A percentile compares a stretch with the other conserved stretches of the same genome.
Evolutionary conservation across 345 rosid species (phyloP).

Genomic region (Melaleuca alternifolia): DNA sequence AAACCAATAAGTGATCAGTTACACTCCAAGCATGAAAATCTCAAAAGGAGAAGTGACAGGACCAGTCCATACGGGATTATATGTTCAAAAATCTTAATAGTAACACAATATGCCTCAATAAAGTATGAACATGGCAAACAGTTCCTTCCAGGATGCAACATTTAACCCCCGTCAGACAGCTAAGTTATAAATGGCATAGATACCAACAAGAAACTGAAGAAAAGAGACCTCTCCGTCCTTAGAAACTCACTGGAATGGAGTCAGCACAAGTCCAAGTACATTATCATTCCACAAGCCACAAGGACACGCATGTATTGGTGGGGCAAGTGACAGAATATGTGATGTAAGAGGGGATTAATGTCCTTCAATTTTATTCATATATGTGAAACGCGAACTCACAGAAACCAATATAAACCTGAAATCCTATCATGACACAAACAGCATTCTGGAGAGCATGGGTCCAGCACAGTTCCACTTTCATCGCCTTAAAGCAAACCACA

Average conservation of each 20-base stretch:
- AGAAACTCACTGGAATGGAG: not conserved
- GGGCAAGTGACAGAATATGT: not conserved
- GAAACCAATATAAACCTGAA: not conserved
- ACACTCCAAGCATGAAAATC: not conserved
- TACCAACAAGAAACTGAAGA: not conserved
- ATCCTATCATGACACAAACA: not conserved
- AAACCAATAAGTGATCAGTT: not conserved
- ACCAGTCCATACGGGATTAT: not conserved
- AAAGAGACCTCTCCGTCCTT: not conserved
- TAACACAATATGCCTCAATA: not conserved
- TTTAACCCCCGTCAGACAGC: not conserved
- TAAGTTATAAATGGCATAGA: not conserved
- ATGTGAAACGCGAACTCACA: not conserved
- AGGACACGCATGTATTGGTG: not conserved
- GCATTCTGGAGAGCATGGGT: not conserved
- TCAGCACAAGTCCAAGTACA: not conserved
- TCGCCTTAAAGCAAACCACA: not conserved
- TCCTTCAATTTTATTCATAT: not conserved
- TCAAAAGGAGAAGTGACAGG: not conserved
- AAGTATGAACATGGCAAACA: not conserved
- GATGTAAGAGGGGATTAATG: not conserved
- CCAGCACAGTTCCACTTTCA: not conserved
- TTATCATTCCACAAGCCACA: not conserved
- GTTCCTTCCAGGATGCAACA: not conserved
- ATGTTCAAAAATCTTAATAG: not conserved